These are phyloP conservation scores for Podochytrium sp. DNA, from an alignment of 192 early-diverging fungal genomes.

Conservation along the genomic window DNA sequence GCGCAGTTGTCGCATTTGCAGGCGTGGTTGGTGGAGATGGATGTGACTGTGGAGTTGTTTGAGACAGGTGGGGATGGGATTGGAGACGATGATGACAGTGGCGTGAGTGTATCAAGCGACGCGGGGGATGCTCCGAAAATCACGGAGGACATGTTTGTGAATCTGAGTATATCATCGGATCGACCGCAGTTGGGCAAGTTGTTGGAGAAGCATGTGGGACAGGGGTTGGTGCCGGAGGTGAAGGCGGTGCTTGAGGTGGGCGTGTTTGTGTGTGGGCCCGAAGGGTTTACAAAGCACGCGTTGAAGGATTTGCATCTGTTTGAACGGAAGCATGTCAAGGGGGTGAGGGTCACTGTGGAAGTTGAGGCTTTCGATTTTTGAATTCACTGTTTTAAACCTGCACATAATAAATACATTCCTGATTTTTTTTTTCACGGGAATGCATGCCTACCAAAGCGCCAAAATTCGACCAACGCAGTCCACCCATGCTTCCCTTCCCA, in stretches of 20 bases:
- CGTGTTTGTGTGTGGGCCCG: slow-evolving; percentile 22
- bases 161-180: too few relatives aligned
- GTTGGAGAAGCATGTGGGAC: background rate
- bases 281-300: background rate
- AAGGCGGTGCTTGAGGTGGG: background rate
- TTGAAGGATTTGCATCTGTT: background rate
- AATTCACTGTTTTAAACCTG: too few relatives aligned
- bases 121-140: background rate
- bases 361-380: slow-evolving; percentile 8
- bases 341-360: background rate
- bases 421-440: too few relatives aligned
- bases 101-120: too few relatives aligned
- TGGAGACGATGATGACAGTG: too few relatives aligned
- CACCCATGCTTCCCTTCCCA: too few relatives aligned
- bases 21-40: too few relatives aligned
- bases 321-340: background rate
- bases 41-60: background rate
- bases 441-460: too few relatives aligned
- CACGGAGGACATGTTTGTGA: background rate
- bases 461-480: too few relatives aligned
- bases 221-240: background rate
- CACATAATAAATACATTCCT: too few relatives aligned
- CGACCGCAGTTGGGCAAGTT: background rate
- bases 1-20: background rate
- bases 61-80: background rate